These are phyloP conservation scores for Poterioochromonas sp. DNA, from an alignment of 352 stramenopile species.

Conservation along the genomic window DNA sequence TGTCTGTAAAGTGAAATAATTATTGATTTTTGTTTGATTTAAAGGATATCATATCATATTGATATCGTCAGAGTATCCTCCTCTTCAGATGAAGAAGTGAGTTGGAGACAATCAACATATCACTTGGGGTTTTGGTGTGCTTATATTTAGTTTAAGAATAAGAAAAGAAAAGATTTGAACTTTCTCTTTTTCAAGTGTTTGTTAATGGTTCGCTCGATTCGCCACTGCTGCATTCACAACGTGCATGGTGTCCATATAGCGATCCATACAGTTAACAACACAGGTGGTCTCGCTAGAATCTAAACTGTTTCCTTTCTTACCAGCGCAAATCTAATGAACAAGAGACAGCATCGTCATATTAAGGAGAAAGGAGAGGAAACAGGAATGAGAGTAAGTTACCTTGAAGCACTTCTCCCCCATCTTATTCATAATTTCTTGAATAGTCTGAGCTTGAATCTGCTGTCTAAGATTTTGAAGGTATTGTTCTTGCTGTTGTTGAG, in stretches of 20 bases:
- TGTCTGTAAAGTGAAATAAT: too few species aligned
- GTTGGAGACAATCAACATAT: too few species aligned
- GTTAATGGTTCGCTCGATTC: background rate
- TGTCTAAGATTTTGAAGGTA: slow-evolving; percentile 12
- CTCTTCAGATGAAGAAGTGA: too few species aligned
- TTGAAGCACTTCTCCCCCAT: slow-evolving; percentile 28
- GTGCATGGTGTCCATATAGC: slow-evolving; percentile 34
- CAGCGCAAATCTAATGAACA: slow-evolving; percentile 24
- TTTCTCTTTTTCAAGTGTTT: too few species aligned
- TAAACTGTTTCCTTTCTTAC: slow-evolving; percentile 26
- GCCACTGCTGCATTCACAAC: slow-evolving; percentile 13
- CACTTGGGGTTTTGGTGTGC: too few species aligned
- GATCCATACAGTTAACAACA: slow-evolving; percentile 24
- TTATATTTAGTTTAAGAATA: too few species aligned
- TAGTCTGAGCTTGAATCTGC: slow-evolving; percentile 22
- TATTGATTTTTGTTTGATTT: too few species aligned
- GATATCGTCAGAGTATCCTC: too few species aligned
- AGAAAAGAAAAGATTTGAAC: too few species aligned
- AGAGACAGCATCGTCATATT: background rate
- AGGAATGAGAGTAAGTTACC: background rate
- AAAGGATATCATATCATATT: too few species aligned
- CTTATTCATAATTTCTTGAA: slow-evolving; percentile 30
- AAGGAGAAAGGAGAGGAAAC: background rate
- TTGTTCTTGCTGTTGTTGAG: background rate
- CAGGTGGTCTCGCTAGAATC: slow-evolving; percentile 7